These are phyloP conservation scores for Protea cynaroides DNA, from an alignment of 164 flowering plant genomes.

Conservation along the genomic window DNA sequence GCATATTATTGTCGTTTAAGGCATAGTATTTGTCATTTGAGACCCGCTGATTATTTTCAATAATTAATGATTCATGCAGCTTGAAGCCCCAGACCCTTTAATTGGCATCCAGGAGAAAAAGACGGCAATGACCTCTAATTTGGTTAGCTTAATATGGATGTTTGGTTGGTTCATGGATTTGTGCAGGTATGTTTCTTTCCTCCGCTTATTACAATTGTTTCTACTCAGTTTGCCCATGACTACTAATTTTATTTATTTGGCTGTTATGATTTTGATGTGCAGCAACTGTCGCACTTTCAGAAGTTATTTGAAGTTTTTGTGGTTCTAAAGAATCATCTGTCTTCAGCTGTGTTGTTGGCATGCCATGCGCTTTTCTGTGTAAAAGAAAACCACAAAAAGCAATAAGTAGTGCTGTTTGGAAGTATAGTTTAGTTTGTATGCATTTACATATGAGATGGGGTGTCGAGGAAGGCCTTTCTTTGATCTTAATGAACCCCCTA, in stretches of 20 bases:
- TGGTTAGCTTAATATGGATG: neutral
- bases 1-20: too few species aligned
- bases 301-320: constrained; percentile 1
- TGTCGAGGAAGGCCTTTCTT: constrained; percentile 72
- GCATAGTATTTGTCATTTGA: too few species aligned
- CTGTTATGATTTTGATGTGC: constrained; percentile 9
- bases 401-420: constrained; percentile 13
- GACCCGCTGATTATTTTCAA: neutral
- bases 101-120: neutral
- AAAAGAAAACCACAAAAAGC: constrained; percentile 15
- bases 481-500: constrained; percentile 95
- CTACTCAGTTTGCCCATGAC: neutral
- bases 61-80: neutral
- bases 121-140: neutral
- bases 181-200: neutral
- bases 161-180: neutral
- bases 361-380: constrained; percentile 24
- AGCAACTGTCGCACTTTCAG: constrained; percentile 5
- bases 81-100: neutral
- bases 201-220: neutral
- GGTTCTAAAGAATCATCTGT: neutral
- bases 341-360: constrained; percentile 20
- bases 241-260: neutral
- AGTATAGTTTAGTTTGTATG: constrained; percentile 40
- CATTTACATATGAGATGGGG: constrained; percentile 68